Conservation (phyloP, 2,329 filamentous ascomycete genomes). For the Xylaria sp. region DNA sequence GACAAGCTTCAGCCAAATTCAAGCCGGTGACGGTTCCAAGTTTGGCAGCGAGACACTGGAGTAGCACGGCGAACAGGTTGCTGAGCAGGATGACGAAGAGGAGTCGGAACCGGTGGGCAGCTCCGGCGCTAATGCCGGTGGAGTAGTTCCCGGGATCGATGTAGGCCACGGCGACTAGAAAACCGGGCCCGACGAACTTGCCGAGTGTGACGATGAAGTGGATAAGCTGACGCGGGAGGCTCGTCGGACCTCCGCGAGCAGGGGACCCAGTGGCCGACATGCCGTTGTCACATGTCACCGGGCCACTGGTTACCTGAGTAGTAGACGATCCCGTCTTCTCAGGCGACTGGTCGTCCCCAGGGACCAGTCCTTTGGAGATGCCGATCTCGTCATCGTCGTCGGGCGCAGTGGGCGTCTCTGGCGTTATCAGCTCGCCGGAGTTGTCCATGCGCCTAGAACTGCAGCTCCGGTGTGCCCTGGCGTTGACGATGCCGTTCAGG, state of each 20-base stretch:
- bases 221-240: constrained; percentile 19
- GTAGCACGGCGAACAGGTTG: constrained; percentile 66
- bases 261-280: constrained; percentile 1
- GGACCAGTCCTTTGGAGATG: constrained; percentile 20
- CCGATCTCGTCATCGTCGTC: constrained; percentile 18
- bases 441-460: constrained; percentile 24
- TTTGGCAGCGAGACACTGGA: constrained; percentile 64
- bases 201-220: constrained; percentile 42
- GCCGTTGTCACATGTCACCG: constrained; percentile 6
- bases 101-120: constrained; percentile 58
- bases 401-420: constrained; percentile 17
- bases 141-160: constrained; percentile 64
- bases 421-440: constrained; percentile 27
- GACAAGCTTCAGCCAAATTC: constrained; percentile 61
- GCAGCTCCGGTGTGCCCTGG: constrained; percentile 28
- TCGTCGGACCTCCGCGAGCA: constrained; percentile 13
- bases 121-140: constrained; percentile 64
- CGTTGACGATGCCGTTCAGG: constrained; percentile 48
- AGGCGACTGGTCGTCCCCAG: constrained; percentile 23
- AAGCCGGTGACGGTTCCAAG: constrained; percentile 64
- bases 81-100: constrained; percentile 64
- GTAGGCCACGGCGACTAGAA: constrained; percentile 57
- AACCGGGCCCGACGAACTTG: constrained; percentile 61
- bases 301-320: constrained; percentile 16
- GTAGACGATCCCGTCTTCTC: constrained; percentile 9